Conservation (phyloP, 345 rosid species). For the Brassica napus region DNA sequence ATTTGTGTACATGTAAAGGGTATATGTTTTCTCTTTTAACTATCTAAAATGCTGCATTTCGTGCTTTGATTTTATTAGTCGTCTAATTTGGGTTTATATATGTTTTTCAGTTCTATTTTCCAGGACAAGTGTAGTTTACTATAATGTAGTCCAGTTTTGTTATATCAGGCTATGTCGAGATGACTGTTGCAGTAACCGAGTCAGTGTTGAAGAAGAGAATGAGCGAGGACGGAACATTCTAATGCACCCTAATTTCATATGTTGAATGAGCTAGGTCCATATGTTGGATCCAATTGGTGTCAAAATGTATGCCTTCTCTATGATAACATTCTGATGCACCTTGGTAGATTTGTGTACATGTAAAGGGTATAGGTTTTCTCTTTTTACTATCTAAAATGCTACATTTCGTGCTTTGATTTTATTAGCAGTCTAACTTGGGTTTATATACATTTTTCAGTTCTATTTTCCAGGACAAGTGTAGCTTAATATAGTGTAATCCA, state of each 20-base stretch:
- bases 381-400: not conserved
- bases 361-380: not conserved
- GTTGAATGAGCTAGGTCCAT: too few species aligned
- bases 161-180: conserved; percentile 31
- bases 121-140: not conserved
- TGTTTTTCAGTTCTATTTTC: not conserved
- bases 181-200: conserved; percentile 52
- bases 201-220: conserved; percentile 52
- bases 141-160: not conserved
- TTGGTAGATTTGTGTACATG: not conserved
- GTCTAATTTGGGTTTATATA: not conserved
- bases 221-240: conserved; percentile 32
- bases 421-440: not conserved
- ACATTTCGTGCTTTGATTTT: not conserved
- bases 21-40: not conserved
- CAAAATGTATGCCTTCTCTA: not conserved
- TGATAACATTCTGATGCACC: not conserved
- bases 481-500: too few species aligned
- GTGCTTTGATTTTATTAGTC: not conserved
- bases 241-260: not conserved
- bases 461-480: not conserved
- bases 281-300: not conserved
- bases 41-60: not conserved
- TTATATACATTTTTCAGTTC: not conserved
- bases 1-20: too few species aligned